Conservation (phyloP, 1,284 basidiomycete genomes). For the Apiotrichum gracile region DNA sequence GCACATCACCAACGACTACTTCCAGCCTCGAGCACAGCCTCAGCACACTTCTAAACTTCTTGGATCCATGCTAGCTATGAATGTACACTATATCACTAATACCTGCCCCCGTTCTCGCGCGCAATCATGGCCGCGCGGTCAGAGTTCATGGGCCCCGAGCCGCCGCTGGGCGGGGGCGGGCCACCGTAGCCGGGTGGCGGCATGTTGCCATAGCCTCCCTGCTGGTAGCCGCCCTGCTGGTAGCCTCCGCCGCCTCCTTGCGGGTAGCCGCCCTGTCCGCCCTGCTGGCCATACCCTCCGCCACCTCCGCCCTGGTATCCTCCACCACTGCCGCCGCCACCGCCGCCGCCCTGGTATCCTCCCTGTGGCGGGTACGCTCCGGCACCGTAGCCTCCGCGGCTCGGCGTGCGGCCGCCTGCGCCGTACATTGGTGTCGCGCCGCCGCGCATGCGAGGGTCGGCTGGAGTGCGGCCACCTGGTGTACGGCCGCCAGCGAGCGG, state of each 20-base stretch:
- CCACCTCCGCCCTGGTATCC: neutral
- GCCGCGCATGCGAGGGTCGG: slow-evolving; percentile 2
- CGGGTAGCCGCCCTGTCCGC: neutral
- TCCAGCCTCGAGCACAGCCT: too few species aligned
- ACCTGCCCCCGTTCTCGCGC: neutral
- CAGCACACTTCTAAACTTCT: too few species aligned
- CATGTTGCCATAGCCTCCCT: neutral
- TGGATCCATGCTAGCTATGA: too few species aligned
- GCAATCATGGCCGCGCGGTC: slow-evolving; percentile 11
- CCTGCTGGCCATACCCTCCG: neutral
- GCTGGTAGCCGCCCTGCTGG: neutral
- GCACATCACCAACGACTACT: too few species aligned
- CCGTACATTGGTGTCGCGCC: neutral
- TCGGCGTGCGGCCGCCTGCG: slow-evolving; percentile 4
- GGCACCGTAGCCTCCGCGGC: too few species aligned
- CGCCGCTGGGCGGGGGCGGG: neutral
- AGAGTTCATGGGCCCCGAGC: slow-evolving; percentile 1
- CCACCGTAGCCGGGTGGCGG: neutral
- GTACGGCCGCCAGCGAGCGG: slow-evolving; percentile 62
- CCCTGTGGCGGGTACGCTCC: slow-evolving; percentile 1
- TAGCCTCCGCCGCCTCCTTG: neutral
- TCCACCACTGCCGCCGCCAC: neutral
- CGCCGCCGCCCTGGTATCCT: neutral
- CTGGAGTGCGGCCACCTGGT: slow-evolving; percentile 66
- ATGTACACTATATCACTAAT: too few species aligned